Base-by-base conservation (phyloP, 2,329 filamentous ascomycete species). In the Aspergillus novofumigatus region DNA sequence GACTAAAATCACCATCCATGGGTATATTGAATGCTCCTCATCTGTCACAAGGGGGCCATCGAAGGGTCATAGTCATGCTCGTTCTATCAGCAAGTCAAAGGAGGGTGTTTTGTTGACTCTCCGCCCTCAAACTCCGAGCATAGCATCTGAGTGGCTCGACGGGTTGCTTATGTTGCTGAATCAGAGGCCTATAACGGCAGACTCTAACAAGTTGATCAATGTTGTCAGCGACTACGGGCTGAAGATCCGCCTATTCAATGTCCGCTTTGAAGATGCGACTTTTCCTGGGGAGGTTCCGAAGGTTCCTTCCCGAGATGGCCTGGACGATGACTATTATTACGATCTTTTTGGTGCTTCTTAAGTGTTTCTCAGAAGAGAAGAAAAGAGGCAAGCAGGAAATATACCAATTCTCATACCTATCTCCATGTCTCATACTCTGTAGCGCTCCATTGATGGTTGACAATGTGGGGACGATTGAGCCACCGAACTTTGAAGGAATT, bases 131-230 rank as follows among this genome's bases (percentile, higher is more conserved):
- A 90, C 86, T 57, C 89, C 94, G 70, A 90, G 86, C 62, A 78
- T 94, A 50, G 94, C 94, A 9, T 95, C 92, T 0, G 94, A 99
- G 75, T 99, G 94, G 94, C 82, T 99, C 4, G 94, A 99, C 72
- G 94, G 94, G 1, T 78, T 99, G 62, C 81, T 97, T 56, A 96
- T 99, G 92, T 81, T 99, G 54, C 82, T 99, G 25, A 92, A 95
- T 69, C 94, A 99, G 75, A 86, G 92, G 58, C 94, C 94, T 21
- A 97, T 99, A 70, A 99, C 94, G n/a, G 86, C 92, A 2, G 93
- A 97, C 76, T 97, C 94, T 38, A 93, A 89, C 71, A 95, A 94
- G 74, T 78, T 97, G 60, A 88, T 97, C 54, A 86, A 87, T 55
- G 78, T 97, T 66, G 90, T 97, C 58, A 86, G 87, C 68, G 90